Base-by-base conservation (phyloP, 352 stramenopile species). In the Vaucheria bursata region DNA sequence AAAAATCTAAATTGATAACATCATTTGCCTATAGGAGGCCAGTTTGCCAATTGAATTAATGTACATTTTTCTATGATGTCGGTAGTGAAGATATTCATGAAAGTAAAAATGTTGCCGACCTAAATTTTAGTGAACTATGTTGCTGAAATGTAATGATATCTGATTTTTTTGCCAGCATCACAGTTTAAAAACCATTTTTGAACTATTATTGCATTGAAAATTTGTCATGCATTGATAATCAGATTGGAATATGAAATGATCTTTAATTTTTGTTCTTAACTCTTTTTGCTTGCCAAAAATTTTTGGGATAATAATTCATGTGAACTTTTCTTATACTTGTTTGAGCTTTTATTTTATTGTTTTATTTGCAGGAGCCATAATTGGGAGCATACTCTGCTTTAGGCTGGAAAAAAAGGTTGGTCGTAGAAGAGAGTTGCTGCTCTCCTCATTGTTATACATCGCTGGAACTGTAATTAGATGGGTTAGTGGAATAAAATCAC, bases 391-490 rank as follows among this genome's bases (percentile, higher is more conserved):
- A 31, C 75, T 80, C 59, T 79, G 70, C 64, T 83, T 83, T 73
- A 74, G 34, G 37, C 64, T 84, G 39, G 78, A 65, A 31, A 50
- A 72, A 66, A 37, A 8, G 45, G 37, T 91, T 52, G 87, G 87
- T 2, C 71, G 87, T 38, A 73, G 84, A 6, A 80, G 75, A 34
- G 87, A 90, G 78, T 77, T 91, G 1, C 77, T 86, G 0, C 52
- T 90, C 7, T 83, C 81, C 2, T 70, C 87, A 0, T 45, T 83
- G 0, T 69, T 88, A 5, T 90, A 88, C 75, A 80, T 88, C 73
- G 18, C 88, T 6, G 87, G 87, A 6, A 75, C 80, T n/a, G 65
- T 86, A 31, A 49, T 86, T 4, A 82, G 87, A 78, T 78, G 81
- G 66, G 53, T 59, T n/a, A 75, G 74, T 36, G 52, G 73, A n/a